phyloP scores from a whole-genome alignment of 495 filamentous ascomycete species.

The Podospora pseudoanserina region DNA sequence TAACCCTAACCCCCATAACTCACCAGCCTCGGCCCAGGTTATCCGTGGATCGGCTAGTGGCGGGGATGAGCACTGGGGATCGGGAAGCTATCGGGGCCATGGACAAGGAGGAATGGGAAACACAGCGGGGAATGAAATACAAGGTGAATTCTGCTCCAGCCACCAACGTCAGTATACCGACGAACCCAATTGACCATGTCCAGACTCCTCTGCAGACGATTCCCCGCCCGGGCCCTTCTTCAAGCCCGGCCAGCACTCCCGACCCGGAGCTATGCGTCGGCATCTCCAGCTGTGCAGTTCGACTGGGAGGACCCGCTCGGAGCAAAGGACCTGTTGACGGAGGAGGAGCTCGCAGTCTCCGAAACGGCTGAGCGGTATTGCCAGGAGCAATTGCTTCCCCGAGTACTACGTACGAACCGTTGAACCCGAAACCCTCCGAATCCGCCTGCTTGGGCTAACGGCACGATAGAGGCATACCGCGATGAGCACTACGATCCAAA shows the following conservation, averaged over 20 bases:
- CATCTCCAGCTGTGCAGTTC: conserved; percentile 47
- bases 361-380: conserved; percentile 90
- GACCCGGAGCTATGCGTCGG: conserved; percentile 24
- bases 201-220: conserved; percentile 20
- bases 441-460: conserved; percentile 15
- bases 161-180: neutral
- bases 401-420: conserved; percentile 71
- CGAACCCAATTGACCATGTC: conserved; percentile 23
- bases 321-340: conserved; percentile 68
- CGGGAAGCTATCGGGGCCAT: conserved; percentile 9
- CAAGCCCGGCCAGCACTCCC: conserved; percentile 8
- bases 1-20: conserved; percentile 3
- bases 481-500: conserved; percentile 86
- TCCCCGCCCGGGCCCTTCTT: conserved; percentile 13
- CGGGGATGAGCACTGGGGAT: conserved; percentile 1
- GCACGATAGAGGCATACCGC: conserved; percentile 77
- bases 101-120: neutral
- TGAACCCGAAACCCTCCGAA: neutral
- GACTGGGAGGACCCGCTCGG: conserved; percentile 90
- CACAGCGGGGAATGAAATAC: neutral
- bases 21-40: neutral
- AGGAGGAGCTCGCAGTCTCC: conserved; percentile 84
- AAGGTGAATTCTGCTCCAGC: neutral
- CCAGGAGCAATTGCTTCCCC: conserved; percentile 79
- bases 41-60: neutral